A percentile compares a stretch with the other conserved stretches of the same genome.
phyloP scores from a whole-genome alignment of 78 protist species.

The Creolimax fragrantissima region DNA sequence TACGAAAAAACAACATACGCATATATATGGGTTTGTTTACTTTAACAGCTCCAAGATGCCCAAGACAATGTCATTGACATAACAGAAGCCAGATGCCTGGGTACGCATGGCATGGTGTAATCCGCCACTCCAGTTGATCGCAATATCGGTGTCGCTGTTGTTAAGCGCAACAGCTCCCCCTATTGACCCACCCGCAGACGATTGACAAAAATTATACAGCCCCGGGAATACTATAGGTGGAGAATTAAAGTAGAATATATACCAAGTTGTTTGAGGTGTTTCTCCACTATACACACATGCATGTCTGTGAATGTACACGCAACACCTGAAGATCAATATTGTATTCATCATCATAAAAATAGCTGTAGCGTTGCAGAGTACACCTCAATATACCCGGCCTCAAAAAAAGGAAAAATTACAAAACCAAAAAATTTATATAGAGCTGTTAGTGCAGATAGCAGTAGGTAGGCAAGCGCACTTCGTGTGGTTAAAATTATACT shows the following conservation, averaged over 20 bases:
- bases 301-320: too few species aligned
- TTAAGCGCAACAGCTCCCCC: conserved; percentile 63
- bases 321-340: too few species aligned
- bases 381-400: too few species aligned
- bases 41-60: conserved; percentile 89
- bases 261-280: too few species aligned
- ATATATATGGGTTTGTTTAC: conserved; percentile 17
- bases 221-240: conserved; percentile 87
- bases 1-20: not conserved
- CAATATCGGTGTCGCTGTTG: conserved; percentile 50
- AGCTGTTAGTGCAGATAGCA: too few species aligned
- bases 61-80: conserved; percentile 96
- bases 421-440: too few species aligned
- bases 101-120: conserved; percentile 96
- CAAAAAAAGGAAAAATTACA: too few species aligned
- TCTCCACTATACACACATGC: too few species aligned
- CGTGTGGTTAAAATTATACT: too few species aligned
- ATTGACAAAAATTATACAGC: conserved; percentile 75
- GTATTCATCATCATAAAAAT: too few species aligned
- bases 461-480: too few species aligned
- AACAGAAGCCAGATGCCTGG: conserved; percentile 97
- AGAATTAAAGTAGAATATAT: conserved; percentile 86
- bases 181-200: conserved; percentile 90
- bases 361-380: too few species aligned
- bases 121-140: conserved; percentile 98